These are phyloP conservation scores for Scenedesmus sp. DNA, from an alignment of 163 green algal species.

Conservation along the genomic window DNA sequence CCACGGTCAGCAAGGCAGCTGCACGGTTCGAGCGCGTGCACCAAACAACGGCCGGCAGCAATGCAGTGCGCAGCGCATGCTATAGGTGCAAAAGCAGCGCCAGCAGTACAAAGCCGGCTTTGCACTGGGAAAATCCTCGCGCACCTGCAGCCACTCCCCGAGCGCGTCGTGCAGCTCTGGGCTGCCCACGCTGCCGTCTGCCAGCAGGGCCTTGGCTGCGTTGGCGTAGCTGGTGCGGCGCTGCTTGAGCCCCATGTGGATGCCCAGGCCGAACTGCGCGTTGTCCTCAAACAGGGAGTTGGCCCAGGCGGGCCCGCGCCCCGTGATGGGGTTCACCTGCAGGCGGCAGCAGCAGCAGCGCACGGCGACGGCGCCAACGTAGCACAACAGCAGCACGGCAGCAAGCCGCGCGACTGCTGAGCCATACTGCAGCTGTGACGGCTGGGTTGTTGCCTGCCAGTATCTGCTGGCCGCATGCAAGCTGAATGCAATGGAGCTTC, in stretches of 20 bases:
- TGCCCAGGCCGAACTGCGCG: conserved; percentile 73
- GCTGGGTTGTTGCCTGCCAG: too few relatives aligned
- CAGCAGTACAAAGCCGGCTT: too few relatives aligned
- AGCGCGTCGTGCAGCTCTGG: conserved; percentile 54
- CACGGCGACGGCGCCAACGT: background rate
- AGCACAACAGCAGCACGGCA: background rate
- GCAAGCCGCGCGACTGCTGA: background rate
- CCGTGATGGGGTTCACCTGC: conserved; percentile 37
- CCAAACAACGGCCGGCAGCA: too few relatives aligned
- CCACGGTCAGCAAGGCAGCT: background rate
- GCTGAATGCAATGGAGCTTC: too few relatives aligned
- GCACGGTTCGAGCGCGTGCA: too few relatives aligned
- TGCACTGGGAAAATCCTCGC: too few relatives aligned
- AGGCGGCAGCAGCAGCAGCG: background rate
- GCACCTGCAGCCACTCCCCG: conserved; percentile 57
- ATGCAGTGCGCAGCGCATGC: background rate
- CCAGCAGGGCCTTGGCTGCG: conserved; percentile 54
- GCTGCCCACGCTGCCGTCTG: conserved; percentile 13
- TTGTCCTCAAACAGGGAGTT: conserved; percentile 81
- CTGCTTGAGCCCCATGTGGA: conserved; percentile 68
- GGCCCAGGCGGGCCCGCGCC: conserved; percentile 72
- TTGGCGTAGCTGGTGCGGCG: conserved; percentile 60
- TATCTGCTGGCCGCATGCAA: too few relatives aligned
- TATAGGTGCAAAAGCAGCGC: background rate
- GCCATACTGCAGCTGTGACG: too few relatives aligned